Evolutionary conservation across 495 filamentous ascomycete genomes (phyloP), one percentile per base, ranked within the genome.

Genomic region (Jackrogersella multiformis): DNA sequence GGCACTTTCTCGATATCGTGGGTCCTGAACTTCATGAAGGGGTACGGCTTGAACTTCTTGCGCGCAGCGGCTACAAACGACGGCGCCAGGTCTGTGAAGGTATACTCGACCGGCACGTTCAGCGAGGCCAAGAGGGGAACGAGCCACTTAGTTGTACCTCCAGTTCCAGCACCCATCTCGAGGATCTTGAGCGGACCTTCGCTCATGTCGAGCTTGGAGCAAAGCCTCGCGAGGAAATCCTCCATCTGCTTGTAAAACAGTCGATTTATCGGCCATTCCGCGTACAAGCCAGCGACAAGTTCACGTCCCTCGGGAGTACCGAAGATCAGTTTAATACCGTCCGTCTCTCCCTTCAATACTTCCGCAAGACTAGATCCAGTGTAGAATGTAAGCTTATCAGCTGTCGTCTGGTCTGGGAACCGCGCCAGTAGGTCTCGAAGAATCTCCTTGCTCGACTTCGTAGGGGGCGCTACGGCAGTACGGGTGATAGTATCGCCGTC

Each of bases 261-360:
- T 2, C 71, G 62, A 56, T 84, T 82, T 21, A 84, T 61, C 1
- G 76, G 74, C 32, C 65, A 76, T 8, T 85, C 76, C 8, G 76
- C 74, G 39, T 86, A 86, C 35, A 85, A 61, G 30, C 73, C 78
- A 0, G 76, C 71, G 2, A 82, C 78, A 0, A 84, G 73, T 32
- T 82, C 70, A 26, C 81, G 77, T 12, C 80, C 82, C 61, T 85
- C 77, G 7, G 65, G 55, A 6, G 70, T 76, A 9, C 80, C 82
- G 39, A 86, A 85, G 5, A 86, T 77, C 8, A 86, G 56, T 44
- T 81, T 73, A 18, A 84, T 73, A 0, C 80, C 82, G 66, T 85
- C 81, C 6, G 70, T 72, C 30, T 79, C 66, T 2, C 83, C 83
- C 1, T 48, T 72, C 15, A 86, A 62, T 1, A 81, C 77, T 0